Base-by-base conservation (phyloP, 805 yeast species). In the Cyberlindnera mrakii region DNA sequence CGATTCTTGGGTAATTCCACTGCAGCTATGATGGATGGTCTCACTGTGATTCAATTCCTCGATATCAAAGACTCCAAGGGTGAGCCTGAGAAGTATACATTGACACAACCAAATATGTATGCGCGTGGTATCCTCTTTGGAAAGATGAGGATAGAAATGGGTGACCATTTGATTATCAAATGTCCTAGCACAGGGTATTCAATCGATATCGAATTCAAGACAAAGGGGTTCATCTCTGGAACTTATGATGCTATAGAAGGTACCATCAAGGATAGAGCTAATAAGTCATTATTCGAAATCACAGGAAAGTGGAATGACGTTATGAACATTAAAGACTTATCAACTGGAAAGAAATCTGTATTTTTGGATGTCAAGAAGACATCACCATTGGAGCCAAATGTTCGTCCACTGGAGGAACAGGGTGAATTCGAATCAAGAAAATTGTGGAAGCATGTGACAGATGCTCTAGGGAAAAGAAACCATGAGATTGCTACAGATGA, bases 11-110 rank as follows among this genome's bases (percentile, higher is more conserved):
- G 99, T 29, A 93, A 93, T 59, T 88, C 96, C 2, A 90, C 96
- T 0, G 99, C 98, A 17, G 95, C 96, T 1, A 78, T 93, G 62
- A 93, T 93, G 99, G 96, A 90, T 54, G 99, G 99, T 17, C 59
- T 75, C 44, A 91, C 87, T 1, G 79, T 76, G 39, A 65, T 90
- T 16, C 76, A 85, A 33, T 77, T 91, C 47, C 70, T 80, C 37
- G 84, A 85, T 53, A 69, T 75, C 20, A 61, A 62, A 32, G 78
- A 78, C 50, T 50, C 62, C n/a, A 50, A 65, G 31, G 72, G 72
- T 2, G 50, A 60, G 4, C 73, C 78, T 6, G 99, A 91, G 60
- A 70, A 71, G 42, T 93, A 89, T 64, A 75, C 82, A 10, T 69
- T 93, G 59, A 82, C 89, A n/a, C 98, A 93, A 63, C 99, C 99